Conservation (phyloP, 768 basidiomycete species). For the Boletus rubescentipes region DNA sequence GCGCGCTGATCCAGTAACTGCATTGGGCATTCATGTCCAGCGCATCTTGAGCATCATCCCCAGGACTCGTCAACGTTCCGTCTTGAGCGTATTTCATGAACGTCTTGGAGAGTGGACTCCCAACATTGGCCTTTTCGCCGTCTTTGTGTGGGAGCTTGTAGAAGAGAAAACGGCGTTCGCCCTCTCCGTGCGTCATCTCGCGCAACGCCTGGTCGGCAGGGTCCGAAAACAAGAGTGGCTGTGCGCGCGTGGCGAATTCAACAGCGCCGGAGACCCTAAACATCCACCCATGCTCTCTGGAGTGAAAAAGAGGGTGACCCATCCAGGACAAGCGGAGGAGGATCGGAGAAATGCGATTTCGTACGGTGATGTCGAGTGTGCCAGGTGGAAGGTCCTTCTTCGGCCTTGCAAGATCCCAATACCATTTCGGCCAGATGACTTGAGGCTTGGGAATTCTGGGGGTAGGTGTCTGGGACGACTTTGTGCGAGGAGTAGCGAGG, state of each 20-base stretch:
- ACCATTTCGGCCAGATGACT: conserved; percentile 94
- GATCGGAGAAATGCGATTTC: conserved; percentile 79
- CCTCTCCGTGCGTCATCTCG: conserved; percentile 43
- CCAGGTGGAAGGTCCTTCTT: conserved; percentile 67
- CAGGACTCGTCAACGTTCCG: conserved; percentile 81
- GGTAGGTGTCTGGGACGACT: background rate
- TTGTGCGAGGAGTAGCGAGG: background rate
- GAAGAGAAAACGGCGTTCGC: conserved; percentile 52
- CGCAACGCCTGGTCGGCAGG: conserved; percentile 58
- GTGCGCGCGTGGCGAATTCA: conserved; percentile 45
- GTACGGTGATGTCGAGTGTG: conserved; percentile 80
- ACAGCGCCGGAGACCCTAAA: conserved; percentile 66
- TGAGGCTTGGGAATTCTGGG: conserved; percentile 37
- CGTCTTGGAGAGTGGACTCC: conserved; percentile 82
- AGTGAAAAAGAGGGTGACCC: conserved; percentile 80
- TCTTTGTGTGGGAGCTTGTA: conserved; percentile 97
- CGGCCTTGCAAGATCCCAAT: conserved; percentile 82
- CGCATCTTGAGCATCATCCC: conserved; percentile 77
- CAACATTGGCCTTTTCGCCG: conserved; percentile 94
- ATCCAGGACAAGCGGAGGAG: conserved; percentile 87
- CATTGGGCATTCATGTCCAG: conserved; percentile 92
- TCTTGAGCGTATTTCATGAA: conserved; percentile 89
- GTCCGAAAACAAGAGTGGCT: conserved; percentile 58
- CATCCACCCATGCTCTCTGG: conserved; percentile 87
- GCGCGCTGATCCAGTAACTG: conserved; percentile 95